Evolutionary conservation across 2,329 filamentous ascomycete species (phyloP), one percentile per base, ranked within the genome.

Genomic region (Pyrenophora seminiperda): DNA sequence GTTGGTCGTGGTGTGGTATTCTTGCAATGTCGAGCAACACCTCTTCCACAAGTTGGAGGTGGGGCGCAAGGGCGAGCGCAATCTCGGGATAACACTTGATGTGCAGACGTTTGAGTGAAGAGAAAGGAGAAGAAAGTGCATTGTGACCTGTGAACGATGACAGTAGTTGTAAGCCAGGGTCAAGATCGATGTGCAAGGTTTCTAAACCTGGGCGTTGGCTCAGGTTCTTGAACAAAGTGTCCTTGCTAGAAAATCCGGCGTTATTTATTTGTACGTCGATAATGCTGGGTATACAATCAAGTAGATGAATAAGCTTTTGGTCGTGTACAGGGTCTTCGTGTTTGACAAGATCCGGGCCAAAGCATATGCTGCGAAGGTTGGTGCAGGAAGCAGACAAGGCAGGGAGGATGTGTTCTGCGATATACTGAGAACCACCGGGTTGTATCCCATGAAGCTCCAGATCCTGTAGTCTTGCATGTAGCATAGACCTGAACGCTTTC

Each of bases 21-120:
- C 68, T 60, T 19, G 62, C 63, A n/a, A 71, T 47, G 22, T 67
- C 65, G 14, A 72, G 24, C 14, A 67, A 60, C 22, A 72, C 32
- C 10, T 68, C 57, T 37, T 68, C 58, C 14, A 72, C 24, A 3
- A 30, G 7, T 3, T 39, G 44, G 3, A 72, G 54, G 34, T 69
- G 66, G 0, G 34, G 19, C 9, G 62, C 57, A 2, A 72, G 56
- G 3, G 66, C 60, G 7, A 66, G 50, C 4, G 65, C 66, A 18
- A 71, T 54, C 20, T 71, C 68, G 2, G 68, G 68, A 30, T 71
- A 71, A 36, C 66, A 70, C 51, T 67, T 67, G 18, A 70, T 55
- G 6, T 58, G 56, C 14, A 70, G 46, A 2, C 59, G 54, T 17
- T 52, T 62, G 7, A 72, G 46, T 3, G 57, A 58, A 11, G 52